Evolutionary conservation across 495 filamentous ascomycete species (phyloP), one percentile per base, ranked within the genome.

Genomic region (Aspergillus haitiensis): DNA sequence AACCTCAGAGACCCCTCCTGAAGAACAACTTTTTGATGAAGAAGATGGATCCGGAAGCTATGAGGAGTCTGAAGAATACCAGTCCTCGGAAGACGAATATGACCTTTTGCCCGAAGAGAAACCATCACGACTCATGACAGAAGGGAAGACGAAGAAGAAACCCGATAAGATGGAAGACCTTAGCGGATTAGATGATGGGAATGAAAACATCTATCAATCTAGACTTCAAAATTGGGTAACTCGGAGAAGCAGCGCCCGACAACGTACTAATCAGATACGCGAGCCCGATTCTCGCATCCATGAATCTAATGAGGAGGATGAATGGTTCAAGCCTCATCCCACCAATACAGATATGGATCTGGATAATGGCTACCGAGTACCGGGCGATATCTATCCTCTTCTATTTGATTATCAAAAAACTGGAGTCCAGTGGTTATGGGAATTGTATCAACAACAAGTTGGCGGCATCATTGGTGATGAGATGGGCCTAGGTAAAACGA

Each of bases 401-500:
- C 79, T 98, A 0, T 98, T 97, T 66, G 88, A 93, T 65, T 98
- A 98, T 64, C 94, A 98, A 64, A 95, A 93, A 67, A 95, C 91
- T 2, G 90, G 93, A 12, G 92, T 98, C 3, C 89, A 95, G 67
- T 98, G 94, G 94, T 80, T 98, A n/a, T 92, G 91, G 74, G 92
- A 98, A 72, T 76, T 98, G 13, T 92, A 96, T 69, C 79, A 84
- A 44, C 90, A 96, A 69, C 81, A 88, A 61, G 91, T 96, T 32
- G 94, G 94, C 21, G 94, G 94, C 12, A 98, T 98, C 56, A 82
- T 98, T 50, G 94, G 92, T 7, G 94, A 98, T 64, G 94, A 98
- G 77, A 98, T 98, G 94, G 94, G 94, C 0, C 80, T 98, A 12
- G 94, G 94, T 10, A 98, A 98, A 73, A 98, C 94, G 0, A 90